A percentile compares a stretch with the other conserved stretches of the same genome.
These are phyloP conservation scores for Quercus gilva DNA, from an alignment of 306 rosid genomes.

Conservation along the genomic window DNA sequence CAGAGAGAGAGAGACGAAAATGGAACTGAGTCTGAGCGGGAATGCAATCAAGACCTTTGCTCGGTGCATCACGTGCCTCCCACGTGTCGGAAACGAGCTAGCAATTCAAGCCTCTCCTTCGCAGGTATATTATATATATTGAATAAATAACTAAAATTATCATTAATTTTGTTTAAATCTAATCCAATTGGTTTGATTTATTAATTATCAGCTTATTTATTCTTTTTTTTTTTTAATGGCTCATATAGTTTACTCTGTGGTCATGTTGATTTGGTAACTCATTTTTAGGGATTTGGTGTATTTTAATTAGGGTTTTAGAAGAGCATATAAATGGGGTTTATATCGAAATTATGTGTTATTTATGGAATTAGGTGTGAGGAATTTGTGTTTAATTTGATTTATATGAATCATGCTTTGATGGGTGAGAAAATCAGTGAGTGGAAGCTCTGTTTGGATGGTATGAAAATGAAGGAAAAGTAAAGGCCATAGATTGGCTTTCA, in stretches of 20 bases:
- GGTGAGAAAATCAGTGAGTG: too few relatives aligned
- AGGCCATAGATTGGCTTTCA: too few relatives aligned
- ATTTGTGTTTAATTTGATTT: background rate
- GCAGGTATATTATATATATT: slow-evolving; percentile 38
- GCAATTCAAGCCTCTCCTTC: too few relatives aligned
- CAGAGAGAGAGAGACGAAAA: background rate
- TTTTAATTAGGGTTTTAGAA: background rate
- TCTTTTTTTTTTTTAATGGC: too few relatives aligned
- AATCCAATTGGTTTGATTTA: background rate
- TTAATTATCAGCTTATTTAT: background rate
- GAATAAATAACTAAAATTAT: background rate
- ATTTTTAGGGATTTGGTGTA: background rate
- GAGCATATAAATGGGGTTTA: background rate
- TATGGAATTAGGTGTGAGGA: background rate
- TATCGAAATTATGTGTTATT: background rate
- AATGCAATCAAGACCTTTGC: slow-evolving; percentile 77
- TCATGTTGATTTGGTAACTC: too few relatives aligned
- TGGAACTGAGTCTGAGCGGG: slow-evolving; percentile 73
- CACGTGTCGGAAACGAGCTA: too few relatives aligned
- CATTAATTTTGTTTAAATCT: background rate
- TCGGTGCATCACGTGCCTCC: slow-evolving; percentile 80
- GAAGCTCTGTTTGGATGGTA: too few relatives aligned
- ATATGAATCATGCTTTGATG: too few relatives aligned
- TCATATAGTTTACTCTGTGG: too few relatives aligned
- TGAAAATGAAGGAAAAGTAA: too few relatives aligned